Base-by-base conservation (phyloP, 169 alveolate species). In the Plasmodium malariae region DNA sequence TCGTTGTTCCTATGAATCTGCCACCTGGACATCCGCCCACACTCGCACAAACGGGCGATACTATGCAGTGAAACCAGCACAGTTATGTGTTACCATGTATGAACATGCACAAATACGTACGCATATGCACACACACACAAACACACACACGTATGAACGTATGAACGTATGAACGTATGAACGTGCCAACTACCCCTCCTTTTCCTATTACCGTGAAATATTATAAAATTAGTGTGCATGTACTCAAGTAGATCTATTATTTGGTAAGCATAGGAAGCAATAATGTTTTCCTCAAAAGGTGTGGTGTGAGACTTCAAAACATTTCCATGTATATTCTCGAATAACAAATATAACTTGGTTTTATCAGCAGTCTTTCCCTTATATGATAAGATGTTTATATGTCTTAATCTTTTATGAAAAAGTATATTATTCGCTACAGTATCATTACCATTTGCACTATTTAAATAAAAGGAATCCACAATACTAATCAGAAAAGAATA, bases 161-260 rank as follows among this genome's bases (percentile, higher is more conserved):
- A n/a, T n/a, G n/a, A n/a, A n/a, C n/a, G n/a, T n/a, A n/a, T n/a
- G n/a, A n/a, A n/a, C n/a, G n/a, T n/a, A n/a, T n/a, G n/a, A n/a
- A n/a, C n/a, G n/a, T n/a, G n/a, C n/a, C n/a, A n/a, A n/a, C n/a
- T n/a, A n/a, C n/a, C n/a, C n/a, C n/a, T n/a, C n/a, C n/a, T n/a
- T n/a, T n/a, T n/a, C n/a, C n/a, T n/a, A n/a, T 76, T 76, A 83
- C 91, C 91, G 34, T 83, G 91, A 26, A 67, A 83, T 51, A 83
- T 67, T 9, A 83, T 59, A 51, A 83, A 83, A 59, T 83, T 83
- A 32, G 62, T 45, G 37, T 83, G 91, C 91, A 83, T 65, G 34
- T 83, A 83, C 36, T 83, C 91, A 9, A 83, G 70, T 1, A 83
- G 43, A 45, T 83, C 91, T 14, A 83, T 60, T 30, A 83, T 49